Evolutionary conservation across 352 stramenopile species (phyloP).

Genomic region (Phytophthora sansomeana): DNA sequence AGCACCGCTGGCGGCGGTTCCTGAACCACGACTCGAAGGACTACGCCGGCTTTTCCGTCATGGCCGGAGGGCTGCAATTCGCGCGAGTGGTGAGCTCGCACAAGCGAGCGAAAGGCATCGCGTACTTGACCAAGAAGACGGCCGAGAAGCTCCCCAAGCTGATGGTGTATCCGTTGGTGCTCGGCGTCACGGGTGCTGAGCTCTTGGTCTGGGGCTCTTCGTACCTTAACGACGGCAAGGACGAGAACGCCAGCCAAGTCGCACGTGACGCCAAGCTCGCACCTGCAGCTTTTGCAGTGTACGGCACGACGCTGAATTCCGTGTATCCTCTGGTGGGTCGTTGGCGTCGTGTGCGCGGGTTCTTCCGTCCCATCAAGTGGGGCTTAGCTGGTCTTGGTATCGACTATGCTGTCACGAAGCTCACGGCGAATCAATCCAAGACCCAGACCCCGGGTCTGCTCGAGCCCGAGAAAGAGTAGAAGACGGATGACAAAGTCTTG

Average conservation of each 20-base stretch:
- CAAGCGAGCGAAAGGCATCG: slow-evolving; percentile 34
- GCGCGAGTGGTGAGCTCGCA: slow-evolving; percentile 25
- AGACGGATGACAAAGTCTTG: neutral
- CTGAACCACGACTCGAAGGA: slow-evolving; percentile 35
- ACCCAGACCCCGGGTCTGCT: slow-evolving; percentile 11
- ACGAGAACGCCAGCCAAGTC: slow-evolving; percentile 18
- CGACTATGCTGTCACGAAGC: slow-evolving; percentile 27
- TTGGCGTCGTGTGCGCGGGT: slow-evolving; percentile 32
- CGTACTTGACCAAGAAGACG: slow-evolving; percentile 36
- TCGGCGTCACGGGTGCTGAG: slow-evolving; percentile 35
- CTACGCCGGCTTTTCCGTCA: slow-evolving; percentile 37
- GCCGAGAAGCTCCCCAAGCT: slow-evolving; percentile 35
- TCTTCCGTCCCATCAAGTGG: slow-evolving; percentile 38
- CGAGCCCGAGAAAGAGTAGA: slow-evolving; percentile 21
- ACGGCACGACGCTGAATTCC: slow-evolving; percentile 37
- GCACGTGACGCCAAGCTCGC: slow-evolving; percentile 34
- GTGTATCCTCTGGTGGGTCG: slow-evolving; percentile 37
- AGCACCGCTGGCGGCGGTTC: slow-evolving; percentile 42
- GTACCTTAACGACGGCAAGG: slow-evolving; percentile 31
- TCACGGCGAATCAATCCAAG: slow-evolving; percentile 7
- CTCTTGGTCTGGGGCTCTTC: slow-evolving; percentile 34
- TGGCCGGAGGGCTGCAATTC: slow-evolving; percentile 36
- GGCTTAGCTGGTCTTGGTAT: slow-evolving; percentile 27
- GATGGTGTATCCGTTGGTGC: slow-evolving; percentile 39
- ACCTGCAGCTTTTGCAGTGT: slow-evolving; percentile 35